phyloP scores from a whole-genome alignment of 345 rosid species.

The Gossypium bickii region DNA sequence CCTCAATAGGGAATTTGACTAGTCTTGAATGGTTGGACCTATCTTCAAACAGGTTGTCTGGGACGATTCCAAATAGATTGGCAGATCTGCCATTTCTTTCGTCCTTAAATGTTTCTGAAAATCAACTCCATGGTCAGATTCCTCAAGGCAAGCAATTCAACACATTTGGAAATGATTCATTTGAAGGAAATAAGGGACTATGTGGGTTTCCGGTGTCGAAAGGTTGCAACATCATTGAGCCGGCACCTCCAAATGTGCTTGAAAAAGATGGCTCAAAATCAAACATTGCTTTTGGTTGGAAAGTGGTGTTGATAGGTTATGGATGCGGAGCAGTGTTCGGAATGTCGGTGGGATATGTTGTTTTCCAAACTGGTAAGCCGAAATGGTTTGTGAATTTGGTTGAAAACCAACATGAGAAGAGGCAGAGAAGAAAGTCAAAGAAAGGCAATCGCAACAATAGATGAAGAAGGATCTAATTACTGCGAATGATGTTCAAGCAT shows the following conservation, averaged over 20 bases:
- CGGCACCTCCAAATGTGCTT: too few relatives aligned
- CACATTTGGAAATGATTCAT: too few relatives aligned
- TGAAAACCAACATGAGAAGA: background rate
- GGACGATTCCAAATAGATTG: conserved; percentile 17
- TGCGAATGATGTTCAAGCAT: too few relatives aligned
- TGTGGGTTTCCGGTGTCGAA: too few relatives aligned
- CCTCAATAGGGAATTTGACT: too few relatives aligned
- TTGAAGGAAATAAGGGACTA: too few relatives aligned
- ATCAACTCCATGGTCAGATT: conserved; percentile 12
- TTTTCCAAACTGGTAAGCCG: background rate
- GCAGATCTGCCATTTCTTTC: background rate
- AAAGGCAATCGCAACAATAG: background rate
- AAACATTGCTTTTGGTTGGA: too few relatives aligned
- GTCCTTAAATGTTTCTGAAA: conserved; percentile 14
- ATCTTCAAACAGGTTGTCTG: too few relatives aligned
- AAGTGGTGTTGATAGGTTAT: background rate
- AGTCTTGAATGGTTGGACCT: too few relatives aligned
- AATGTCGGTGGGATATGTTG: background rate
- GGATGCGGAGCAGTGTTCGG: conserved; percentile 7
- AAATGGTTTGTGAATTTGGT: background rate
- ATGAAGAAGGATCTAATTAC: too few relatives aligned
- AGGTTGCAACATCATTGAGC: too few relatives aligned
- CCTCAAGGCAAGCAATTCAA: background rate
- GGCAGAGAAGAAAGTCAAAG: background rate
- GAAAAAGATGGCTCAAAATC: too few relatives aligned